Percentiles rank a stretch among this genome's conserved stretches.
phyloP scores from a whole-genome alignment of 345 rosid species.

The Turritis glabra region DNA sequence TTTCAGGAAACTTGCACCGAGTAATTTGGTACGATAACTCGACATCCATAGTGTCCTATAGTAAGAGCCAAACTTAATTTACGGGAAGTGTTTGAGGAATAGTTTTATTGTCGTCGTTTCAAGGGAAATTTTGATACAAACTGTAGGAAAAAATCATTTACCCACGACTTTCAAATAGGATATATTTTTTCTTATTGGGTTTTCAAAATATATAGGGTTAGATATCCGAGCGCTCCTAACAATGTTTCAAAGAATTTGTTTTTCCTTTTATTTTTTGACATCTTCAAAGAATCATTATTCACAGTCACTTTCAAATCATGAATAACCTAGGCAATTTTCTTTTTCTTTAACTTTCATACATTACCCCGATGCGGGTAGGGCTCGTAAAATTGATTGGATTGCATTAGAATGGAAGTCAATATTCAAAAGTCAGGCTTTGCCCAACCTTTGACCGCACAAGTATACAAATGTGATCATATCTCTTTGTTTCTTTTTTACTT shows the following conservation, averaged over 20 bases:
- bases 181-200: background rate
- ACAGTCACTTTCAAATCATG: slow-evolving; percentile 32
- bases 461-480: slow-evolving; percentile 32
- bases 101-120: background rate
- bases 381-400: slow-evolving; percentile 25
- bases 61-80: slow-evolving; percentile 2
- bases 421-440: slow-evolving; percentile 38
- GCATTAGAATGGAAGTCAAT: slow-evolving; percentile 31
- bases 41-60: background rate
- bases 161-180: slow-evolving; percentile 10
- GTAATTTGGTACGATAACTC: background rate
- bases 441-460: slow-evolving; percentile 38
- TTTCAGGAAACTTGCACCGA: background rate
- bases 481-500: slow-evolving; percentile 22
- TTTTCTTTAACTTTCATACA: slow-evolving; percentile 18
- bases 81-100: background rate
- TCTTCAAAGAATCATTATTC: slow-evolving; percentile 19
- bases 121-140: background rate
- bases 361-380: slow-evolving; percentile 35
- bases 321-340: slow-evolving; percentile 24
- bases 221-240: slow-evolving; percentile 7
- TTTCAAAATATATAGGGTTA: slow-evolving; percentile 19
- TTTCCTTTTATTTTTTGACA: background rate
- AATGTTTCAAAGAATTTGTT: background rate
- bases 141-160: background rate